Percentiles rank a stretch among this genome's conserved stretches.
Conservation (phyloP, 768 basidiomycete species). For the Auriscalpium microsporum region DNA sequence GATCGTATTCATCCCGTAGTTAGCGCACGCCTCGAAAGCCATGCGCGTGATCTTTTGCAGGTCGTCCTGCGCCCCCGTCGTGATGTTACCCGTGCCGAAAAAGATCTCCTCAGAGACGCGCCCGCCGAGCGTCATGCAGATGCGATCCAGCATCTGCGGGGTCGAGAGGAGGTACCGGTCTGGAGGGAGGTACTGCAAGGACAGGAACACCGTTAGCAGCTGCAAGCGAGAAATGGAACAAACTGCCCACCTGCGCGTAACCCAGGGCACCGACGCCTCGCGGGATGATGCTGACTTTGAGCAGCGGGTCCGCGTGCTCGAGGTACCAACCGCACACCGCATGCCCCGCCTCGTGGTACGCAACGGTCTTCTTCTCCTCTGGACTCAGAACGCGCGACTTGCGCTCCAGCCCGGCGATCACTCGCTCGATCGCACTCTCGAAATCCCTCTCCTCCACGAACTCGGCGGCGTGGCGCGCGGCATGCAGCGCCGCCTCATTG, state of each 20-base stretch:
- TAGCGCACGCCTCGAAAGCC: constrained; percentile 93
- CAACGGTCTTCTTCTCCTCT: constrained; percentile 98
- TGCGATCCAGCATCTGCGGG: constrained; percentile 89
- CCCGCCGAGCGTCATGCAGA: constrained; percentile 98
- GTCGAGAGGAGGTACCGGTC: constrained; percentile 94
- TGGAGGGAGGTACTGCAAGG: constrained; percentile 75
- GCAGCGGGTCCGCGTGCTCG: constrained; percentile 91
- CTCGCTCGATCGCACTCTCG: constrained; percentile 95
- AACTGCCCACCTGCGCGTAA: constrained; percentile 71
- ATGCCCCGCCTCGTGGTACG: constrained; percentile 98
- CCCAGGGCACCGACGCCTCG: constrained; percentile 92
- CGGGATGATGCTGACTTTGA: constrained; percentile 98
- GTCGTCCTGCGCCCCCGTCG: constrained; percentile 97
- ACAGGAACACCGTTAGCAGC: background rate
- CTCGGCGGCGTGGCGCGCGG: constrained; percentile 78
- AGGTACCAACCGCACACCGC: constrained; percentile 98
- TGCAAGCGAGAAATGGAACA: background rate
- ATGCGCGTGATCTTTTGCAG: constrained; percentile 96
- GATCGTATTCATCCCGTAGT: constrained; percentile 93
- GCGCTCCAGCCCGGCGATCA: constrained; percentile 93
- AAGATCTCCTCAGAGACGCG: constrained; percentile 98
- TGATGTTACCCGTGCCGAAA: constrained; percentile 86
- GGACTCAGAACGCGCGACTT: constrained; percentile 89
- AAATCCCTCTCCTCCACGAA: constrained; percentile 79
- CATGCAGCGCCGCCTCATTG: constrained; percentile 94